These are phyloP conservation scores for Bisporella sp. DNA, from an alignment of 2,329 filamentous ascomycete genomes.

Conservation along the genomic window DNA sequence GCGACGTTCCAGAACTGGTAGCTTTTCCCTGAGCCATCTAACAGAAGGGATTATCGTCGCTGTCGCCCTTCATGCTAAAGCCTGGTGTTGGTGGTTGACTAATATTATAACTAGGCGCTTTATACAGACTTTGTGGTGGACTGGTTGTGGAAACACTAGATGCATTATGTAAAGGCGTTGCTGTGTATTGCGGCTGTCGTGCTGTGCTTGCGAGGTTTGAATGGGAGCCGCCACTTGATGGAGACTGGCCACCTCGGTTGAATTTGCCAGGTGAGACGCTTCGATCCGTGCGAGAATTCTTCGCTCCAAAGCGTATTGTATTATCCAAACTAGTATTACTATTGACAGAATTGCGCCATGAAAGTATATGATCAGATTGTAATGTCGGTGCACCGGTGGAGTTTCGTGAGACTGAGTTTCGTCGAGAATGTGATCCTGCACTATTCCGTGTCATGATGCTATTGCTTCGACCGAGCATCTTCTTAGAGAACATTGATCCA, in stretches of 20 bases:
- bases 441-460: slow-evolving; percentile 41
- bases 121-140: slow-evolving; percentile 18
- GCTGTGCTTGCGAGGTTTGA: slow-evolving; percentile 21
- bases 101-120: slow-evolving; percentile 12
- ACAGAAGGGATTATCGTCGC: slow-evolving; percentile 34
- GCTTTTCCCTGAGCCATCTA: slow-evolving; percentile 34
- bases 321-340: slow-evolving; percentile 37
- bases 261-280: slow-evolving; percentile 43
- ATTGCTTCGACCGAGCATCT: slow-evolving; percentile 23
- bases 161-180: slow-evolving; percentile 10
- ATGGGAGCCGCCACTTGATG: slow-evolving; percentile 12
- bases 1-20: slow-evolving; percentile 52
- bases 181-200: slow-evolving; percentile 22
- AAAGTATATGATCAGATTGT: slow-evolving; percentile 69
- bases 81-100: slow-evolving; percentile 45
- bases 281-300: slow-evolving; percentile 43
- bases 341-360: slow-evolving; percentile 71
- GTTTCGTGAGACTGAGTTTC: slow-evolving; percentile 33
- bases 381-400: slow-evolving; percentile 19
- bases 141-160: slow-evolving; percentile 21
- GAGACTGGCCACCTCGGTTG: slow-evolving; percentile 25
- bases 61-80: slow-evolving; percentile 42
- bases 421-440: slow-evolving; percentile 33
- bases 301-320: slow-evolving; percentile 26
- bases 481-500: slow-evolving; percentile 61